Percentiles rank a stretch among this genome's conserved stretches.
These are phyloP conservation scores for Wallacemonas collosoma DNA, from an alignment of 208 protist genomes.

Conservation along the genomic window DNA sequence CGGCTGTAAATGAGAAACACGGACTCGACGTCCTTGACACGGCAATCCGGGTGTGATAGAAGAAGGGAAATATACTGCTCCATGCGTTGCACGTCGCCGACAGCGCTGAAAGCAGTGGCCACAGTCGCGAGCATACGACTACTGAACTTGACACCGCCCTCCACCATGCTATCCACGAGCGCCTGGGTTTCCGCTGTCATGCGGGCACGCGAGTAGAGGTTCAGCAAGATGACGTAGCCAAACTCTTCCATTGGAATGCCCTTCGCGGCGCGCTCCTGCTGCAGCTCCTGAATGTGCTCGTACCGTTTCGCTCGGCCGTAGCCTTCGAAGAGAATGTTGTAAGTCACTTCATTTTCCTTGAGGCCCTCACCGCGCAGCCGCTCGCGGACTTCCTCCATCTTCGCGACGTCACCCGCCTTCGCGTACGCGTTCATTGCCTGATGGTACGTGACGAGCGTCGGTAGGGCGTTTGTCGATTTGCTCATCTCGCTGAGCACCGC, in stretches of 20 bases:
- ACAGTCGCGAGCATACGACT: conserved; percentile 82
- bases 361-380: conserved; percentile 69
- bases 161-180: conserved; percentile 80
- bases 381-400: conserved; percentile 80
- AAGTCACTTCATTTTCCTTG: conserved; percentile 83
- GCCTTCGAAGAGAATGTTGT: conserved; percentile 91
- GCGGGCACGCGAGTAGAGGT: conserved; percentile 74
- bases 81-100: conserved; percentile 73
- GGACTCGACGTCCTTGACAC: conserved; percentile 76
- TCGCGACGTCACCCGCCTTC: conserved; percentile 86
- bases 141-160: conserved; percentile 58
- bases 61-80: conserved; percentile 80
- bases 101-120: conserved; percentile 65
- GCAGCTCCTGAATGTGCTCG: conserved; percentile 81
- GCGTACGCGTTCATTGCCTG: conserved; percentile 92
- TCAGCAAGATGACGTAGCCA: conserved; percentile 83
- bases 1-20: conserved; percentile 85
- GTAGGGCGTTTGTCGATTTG: conserved; percentile 75
- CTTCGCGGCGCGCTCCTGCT: conserved; percentile 70
- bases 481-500: conserved; percentile 87
- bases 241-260: conserved; percentile 89
- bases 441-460: conserved; percentile 91
- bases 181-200: conserved; percentile 71
- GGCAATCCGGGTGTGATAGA: conserved; percentile 74
- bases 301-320: conserved; percentile 88